A percentile compares a stretch with the other conserved stretches of the same genome.
These are phyloP conservation scores for Boletus insuetus DNA, from an alignment of 768 basidiomycete species.

Conservation along the genomic window DNA sequence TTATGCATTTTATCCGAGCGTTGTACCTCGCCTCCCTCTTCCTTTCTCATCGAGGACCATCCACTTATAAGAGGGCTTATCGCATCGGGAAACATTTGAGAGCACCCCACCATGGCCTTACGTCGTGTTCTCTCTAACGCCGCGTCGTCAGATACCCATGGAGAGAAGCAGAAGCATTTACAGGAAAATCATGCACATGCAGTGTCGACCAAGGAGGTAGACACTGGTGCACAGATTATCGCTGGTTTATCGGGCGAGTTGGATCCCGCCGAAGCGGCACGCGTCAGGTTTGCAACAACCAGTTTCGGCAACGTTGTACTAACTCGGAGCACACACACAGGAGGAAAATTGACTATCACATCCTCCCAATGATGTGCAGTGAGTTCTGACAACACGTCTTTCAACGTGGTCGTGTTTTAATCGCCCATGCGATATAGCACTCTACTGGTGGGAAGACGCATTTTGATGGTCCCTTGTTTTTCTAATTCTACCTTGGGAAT, in stretches of 20 bases:
- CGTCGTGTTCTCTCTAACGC: constrained; percentile 5
- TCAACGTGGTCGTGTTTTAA: neutral
- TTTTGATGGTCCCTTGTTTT: neutral
- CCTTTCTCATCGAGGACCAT: too few relatives aligned
- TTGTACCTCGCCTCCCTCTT: too few relatives aligned
- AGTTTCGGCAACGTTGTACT: neutral
- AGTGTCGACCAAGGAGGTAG: constrained; percentile 46
- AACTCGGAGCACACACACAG: constrained; percentile 21
- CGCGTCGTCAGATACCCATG: constrained; percentile 9
- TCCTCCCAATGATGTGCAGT: constrained; percentile 73
- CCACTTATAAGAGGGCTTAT: constrained; percentile 4
- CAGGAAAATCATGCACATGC: constrained; percentile 20
- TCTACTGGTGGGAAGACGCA: constrained; percentile 45
- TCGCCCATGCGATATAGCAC: constrained; percentile 33
- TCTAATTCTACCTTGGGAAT: neutral
- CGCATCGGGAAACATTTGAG: neutral
- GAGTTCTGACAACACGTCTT: constrained; percentile 26
- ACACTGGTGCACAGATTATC: constrained; percentile 59
- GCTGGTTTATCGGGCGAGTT: constrained; percentile 43
- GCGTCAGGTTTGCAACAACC: constrained; percentile 43
- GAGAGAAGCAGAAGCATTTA: constrained; percentile 7
- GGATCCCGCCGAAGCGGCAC: constrained; percentile 49
- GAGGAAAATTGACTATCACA: constrained; percentile 64
- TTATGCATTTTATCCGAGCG: too few relatives aligned
- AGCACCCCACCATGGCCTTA: neutral